Base-by-base conservation (phyloP, 2,329 filamentous ascomycete genomes). In the Fusarium sp. region DNA sequence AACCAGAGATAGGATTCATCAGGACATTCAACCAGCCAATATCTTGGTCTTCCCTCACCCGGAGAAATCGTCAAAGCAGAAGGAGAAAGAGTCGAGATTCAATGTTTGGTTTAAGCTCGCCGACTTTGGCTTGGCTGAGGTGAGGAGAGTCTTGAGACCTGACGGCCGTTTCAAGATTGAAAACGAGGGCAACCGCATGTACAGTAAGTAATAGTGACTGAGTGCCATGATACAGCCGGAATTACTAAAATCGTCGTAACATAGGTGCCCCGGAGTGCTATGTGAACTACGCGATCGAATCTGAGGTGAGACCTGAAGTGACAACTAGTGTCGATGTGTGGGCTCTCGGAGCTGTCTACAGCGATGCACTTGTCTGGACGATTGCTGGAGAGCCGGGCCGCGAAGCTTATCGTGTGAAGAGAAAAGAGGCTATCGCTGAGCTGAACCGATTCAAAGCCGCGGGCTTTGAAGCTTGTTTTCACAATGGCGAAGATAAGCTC, bases 1-100 rank as follows among this genome's bases (percentile, higher is more conserved):
- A 31, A 31, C 29, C 9, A 31, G 9, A 31, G 29, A 11, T 31
- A 31, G 29, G 2, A 33, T 62, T 4, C 70, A 74, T 9, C 64
- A 66, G 8, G 66, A 73, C 6, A 73, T 74, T 5, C 62, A 74
- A 10, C 70, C 68, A 2, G 55, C 17, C 4, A 74, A 73, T 11
- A 73, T 74, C 7, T 10, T 74, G 0, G 70, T 74, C 0, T 74
- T 74, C 14, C 63, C 62, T 0, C 33, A 62, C 31, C 31, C 31
- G 11, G 11, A 33, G 11, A 33, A 33, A 11, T 33, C 29, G 11
- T 31, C 10, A 33, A 33, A 11, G 0, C 31, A 11, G 31, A 33
- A 33, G 4, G 10, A 11, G 31, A 33, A 33, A 31, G 29, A 31
- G 31, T 11, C 8, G 9, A 27, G 44, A 24, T 49, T 49, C 7